Evolutionary conservation across 257 asterid genomes (phyloP), one percentile per base, ranked within the genome.

Genomic region (Nicotiana noctiflora): DNA sequence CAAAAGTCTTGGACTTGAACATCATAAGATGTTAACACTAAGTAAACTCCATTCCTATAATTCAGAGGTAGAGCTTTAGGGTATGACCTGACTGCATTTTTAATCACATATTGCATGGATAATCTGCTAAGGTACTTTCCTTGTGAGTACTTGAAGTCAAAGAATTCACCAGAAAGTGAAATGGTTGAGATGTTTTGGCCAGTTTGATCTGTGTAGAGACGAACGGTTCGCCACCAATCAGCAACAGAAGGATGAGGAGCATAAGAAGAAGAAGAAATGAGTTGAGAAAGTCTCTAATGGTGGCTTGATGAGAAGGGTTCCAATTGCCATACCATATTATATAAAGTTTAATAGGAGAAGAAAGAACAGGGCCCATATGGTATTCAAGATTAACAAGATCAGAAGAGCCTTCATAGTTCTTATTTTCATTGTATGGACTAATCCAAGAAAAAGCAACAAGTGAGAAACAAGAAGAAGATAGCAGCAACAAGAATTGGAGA

Each of bases 341-440:
- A 91, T 92, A 88, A 84, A 93, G 81, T 51, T 89, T 88, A 19
- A 87, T 81, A 1, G 91, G 90, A 75, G 90, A 88, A n/a, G 94
- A 64, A 40, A 93, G 92, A 66, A 91, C 90, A 2, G 98, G 98
- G 0, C 98, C 98, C 95, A 90, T 89, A 84, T 93, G 98, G 82
- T 93, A 91, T 86, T 90, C 88, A 84, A 91, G 94, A 83, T 89
- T 84, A 68, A 90, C 77, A 55, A 92, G 90, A 84, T 91, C 66
- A 52, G 94, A 92, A 3, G 97, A 92, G 13, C 96, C 97, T 87
- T 92, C 96, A 80, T 75, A 90, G 83, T 91, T 92, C 84, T 90
- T 88, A 59, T 82, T 80, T 61, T 89, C 86, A 32, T 82, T 74
- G 84, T 17, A 80, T 46, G 83, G 88, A 27, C 29, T 27, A 72